Percentiles rank a stretch among this genome's conserved stretches.
Evolutionary conservation across 345 rosid genomes (phyloP).

Genomic region (Citrus glauca): DNA sequence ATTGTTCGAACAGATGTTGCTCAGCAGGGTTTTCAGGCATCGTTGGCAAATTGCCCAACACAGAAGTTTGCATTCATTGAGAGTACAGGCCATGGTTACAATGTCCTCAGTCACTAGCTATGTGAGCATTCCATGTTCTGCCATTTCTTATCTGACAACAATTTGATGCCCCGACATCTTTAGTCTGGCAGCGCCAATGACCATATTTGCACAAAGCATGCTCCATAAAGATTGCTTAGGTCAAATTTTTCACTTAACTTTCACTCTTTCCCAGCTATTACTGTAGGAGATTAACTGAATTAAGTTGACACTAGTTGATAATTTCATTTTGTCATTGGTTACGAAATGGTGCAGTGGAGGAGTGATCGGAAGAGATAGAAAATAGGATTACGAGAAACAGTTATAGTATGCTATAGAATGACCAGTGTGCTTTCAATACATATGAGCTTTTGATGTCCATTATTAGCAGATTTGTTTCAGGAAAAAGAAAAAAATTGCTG

Average conservation of each 20-base stretch:
- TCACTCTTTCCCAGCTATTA: not conserved
- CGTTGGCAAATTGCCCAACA: not conserved
- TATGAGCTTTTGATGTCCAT: too few species aligned
- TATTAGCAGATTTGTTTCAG: too few species aligned
- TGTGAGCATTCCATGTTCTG: not conserved
- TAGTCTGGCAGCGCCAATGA: not conserved
- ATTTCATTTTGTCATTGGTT: not conserved
- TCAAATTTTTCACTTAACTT: not conserved
- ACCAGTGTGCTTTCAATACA: not conserved
- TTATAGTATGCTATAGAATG: not conserved
- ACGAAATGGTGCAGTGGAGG: not conserved
- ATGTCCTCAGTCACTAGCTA: not conserved
- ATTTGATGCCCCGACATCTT: not conserved
- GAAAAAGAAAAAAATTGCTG: not conserved
- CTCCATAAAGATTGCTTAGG: not conserved
- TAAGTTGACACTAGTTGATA: not conserved
- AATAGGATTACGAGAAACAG: not conserved
- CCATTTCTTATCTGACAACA: not conserved
- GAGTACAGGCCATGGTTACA: slow-evolving; percentile 3
- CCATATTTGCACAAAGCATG: slow-evolving; percentile 1
- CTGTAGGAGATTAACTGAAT: not conserved
- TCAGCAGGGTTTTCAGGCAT: slow-evolving; percentile 10
- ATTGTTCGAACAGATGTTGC: slow-evolving; percentile 8
- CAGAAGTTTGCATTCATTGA: slow-evolving; percentile 11
- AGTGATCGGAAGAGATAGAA: not conserved